These are phyloP conservation scores for Haplosporangium sp. DNA, from an alignment of 371 early-diverging fungal genomes.

Conservation along the genomic window DNA sequence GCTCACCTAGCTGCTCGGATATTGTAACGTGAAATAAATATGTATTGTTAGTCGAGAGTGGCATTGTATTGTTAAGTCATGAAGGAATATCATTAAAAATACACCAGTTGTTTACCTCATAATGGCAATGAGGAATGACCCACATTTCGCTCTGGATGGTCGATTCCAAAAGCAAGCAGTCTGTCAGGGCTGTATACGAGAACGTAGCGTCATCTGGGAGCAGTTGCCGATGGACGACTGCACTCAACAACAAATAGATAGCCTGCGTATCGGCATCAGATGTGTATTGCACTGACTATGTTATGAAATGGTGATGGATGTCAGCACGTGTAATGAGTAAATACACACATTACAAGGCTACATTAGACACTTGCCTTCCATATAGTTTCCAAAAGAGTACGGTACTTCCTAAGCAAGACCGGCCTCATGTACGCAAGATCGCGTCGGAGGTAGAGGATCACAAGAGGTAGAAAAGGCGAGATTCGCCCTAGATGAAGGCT, in stretches of 20 bases:
- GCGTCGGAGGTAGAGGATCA: constrained; percentile 55
- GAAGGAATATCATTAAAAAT: too few relatives aligned
- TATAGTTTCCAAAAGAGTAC: constrained; percentile 43
- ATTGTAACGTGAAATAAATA: neutral
- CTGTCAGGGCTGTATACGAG: constrained; percentile 51
- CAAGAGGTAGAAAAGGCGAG: constrained; percentile 52
- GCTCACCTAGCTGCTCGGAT: constrained; percentile 48
- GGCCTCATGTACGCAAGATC: constrained; percentile 58
- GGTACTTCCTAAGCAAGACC: constrained; percentile 43
- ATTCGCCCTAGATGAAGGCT: constrained; percentile 44
- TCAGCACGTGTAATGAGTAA: neutral
- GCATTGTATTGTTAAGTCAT: neutral
- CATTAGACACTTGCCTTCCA: constrained; percentile 44
- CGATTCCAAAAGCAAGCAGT: constrained; percentile 53
- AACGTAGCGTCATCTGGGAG: constrained; percentile 52
- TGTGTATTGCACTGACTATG: constrained; percentile 36
- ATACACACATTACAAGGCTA: neutral
- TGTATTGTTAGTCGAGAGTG: neutral
- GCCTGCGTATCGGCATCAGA: constrained; percentile 50
- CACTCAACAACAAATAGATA: constrained; percentile 53
- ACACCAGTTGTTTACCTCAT: constrained; percentile 49
- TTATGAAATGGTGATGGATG: neutral
- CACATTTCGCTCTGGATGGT: constrained; percentile 54
- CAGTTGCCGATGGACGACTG: constrained; percentile 53
- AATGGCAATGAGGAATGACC: constrained; percentile 57